Percentiles rank a stretch among this genome's conserved stretches.
Evolutionary conservation across 1,139 yeast species (phyloP).

Genomic region (Hemisphaericaspora lyxosophila): DNA sequence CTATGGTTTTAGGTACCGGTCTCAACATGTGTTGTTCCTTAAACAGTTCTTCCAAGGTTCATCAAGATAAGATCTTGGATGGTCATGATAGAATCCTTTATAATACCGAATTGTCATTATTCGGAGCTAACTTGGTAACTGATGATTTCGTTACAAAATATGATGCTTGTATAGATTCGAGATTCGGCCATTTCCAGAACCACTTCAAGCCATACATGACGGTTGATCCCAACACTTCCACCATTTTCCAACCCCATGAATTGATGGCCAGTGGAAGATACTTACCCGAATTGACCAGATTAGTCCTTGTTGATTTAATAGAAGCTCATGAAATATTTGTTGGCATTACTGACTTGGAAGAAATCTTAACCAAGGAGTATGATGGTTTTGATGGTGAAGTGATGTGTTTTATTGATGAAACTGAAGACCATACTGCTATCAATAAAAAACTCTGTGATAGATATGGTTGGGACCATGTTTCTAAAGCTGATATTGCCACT

Average conservation of each 20-base stretch:
- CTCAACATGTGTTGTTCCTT: conserved; percentile 44
- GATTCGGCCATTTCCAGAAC: conserved; percentile 23
- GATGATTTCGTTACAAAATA: conserved; percentile 34
- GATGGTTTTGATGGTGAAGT: conserved; percentile 45
- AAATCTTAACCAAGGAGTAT: conserved; percentile 18
- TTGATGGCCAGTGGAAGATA: conserved; percentile 57
- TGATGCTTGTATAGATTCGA: conserved; percentile 36
- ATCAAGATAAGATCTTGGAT: conserved; percentile 24
- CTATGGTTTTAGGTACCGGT: conserved; percentile 50
- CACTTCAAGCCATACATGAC: conserved; percentile 36
- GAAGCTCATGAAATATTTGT: conserved; percentile 31
- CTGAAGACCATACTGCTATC: conserved; percentile 22
- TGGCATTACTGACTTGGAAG: conserved; percentile 9
- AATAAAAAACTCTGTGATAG: conserved; percentile 20
- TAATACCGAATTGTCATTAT: conserved; percentile 43
- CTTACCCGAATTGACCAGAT: conserved; percentile 51
- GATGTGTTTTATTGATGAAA: conserved; percentile 38
- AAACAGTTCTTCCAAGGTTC: conserved; percentile 20
- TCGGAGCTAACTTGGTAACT: conserved; percentile 33
- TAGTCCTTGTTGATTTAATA: conserved; percentile 37
- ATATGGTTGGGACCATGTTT: conserved; percentile 26
- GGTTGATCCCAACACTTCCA: conserved; percentile 27
- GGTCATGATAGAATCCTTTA: conserved; percentile 25
- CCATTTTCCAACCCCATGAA: conserved; percentile 55
- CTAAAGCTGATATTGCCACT: conserved; percentile 25